Conservation (phyloP, 2,329 filamentous ascomycete genomes). For the Epichloe uncinata region DNA sequence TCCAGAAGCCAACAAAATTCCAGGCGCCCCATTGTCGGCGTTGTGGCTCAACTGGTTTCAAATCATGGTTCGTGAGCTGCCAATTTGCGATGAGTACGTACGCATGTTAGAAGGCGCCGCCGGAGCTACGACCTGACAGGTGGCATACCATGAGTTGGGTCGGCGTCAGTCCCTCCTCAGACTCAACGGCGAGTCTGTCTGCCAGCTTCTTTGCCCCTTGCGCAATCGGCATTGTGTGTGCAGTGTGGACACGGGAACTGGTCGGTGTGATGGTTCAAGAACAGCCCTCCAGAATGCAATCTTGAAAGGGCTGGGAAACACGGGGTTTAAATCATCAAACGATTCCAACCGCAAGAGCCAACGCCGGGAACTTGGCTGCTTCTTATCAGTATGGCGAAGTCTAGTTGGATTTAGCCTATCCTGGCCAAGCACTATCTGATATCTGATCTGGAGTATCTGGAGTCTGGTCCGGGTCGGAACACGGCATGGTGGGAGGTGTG, state of each 20-base stretch:
- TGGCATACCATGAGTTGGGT: slow-evolving; percentile 60
- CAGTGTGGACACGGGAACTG: background rate
- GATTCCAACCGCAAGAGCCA: background rate
- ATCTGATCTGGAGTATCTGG: background rate
- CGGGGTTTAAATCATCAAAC: no score
- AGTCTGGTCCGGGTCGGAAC: background rate
- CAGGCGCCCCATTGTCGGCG: slow-evolving; percentile 73
- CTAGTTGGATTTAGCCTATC: background rate
- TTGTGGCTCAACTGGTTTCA: slow-evolving; percentile 67
- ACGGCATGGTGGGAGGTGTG: background rate
- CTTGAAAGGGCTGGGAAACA: background rate
- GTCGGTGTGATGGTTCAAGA: no score
- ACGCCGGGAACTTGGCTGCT: background rate
- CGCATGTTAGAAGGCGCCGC: background rate
- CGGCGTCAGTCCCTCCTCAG: slow-evolving; percentile 63
- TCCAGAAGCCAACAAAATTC: slow-evolving; percentile 85
- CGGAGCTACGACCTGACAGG: background rate
- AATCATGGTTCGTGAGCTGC: slow-evolving; percentile 67
- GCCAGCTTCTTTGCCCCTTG: slow-evolving; percentile 25
- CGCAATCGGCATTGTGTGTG: background rate
- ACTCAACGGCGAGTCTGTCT: slow-evolving; percentile 55
- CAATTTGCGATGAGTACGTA: background rate
- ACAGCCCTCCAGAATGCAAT: background rate
- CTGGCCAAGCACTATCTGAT: background rate
- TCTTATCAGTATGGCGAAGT: slow-evolving; percentile 1